Conservation (phyloP, 768 basidiomycete species). For the Dendrothele bispora region DNA sequence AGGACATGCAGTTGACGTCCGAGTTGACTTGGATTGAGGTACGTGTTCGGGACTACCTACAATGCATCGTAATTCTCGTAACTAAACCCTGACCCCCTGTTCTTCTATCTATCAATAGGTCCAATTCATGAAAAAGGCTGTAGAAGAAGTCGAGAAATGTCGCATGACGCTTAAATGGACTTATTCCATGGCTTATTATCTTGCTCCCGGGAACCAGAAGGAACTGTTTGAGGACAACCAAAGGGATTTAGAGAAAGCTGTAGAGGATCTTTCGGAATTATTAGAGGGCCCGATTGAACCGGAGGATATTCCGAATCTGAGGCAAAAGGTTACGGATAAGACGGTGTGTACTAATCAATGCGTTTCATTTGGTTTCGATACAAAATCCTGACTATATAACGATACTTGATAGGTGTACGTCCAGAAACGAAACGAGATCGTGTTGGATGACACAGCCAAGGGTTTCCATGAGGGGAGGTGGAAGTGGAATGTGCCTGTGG, state of each 20-base stretch:
- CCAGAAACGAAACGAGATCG: conserved; percentile 94
- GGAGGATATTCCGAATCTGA: conserved; percentile 74
- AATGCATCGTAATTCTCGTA: background rate
- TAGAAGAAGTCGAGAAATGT: conserved; percentile 87
- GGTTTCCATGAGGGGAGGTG: conserved; percentile 87
- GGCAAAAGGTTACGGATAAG: conserved; percentile 96
- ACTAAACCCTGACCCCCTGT: background rate
- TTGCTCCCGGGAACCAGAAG: conserved; percentile 88
- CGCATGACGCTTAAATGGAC: conserved; percentile 99
- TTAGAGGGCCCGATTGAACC: conserved; percentile 90
- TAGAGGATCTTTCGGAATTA: conserved; percentile 92
- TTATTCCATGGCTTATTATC: conserved; percentile 98
- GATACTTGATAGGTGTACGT: conserved; percentile 69
- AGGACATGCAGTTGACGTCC: conserved; percentile 95
- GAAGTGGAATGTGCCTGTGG: conserved; percentile 75
- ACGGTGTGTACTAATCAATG: conserved; percentile 65
- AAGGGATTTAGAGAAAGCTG: conserved; percentile 90
- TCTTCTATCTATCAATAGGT: conserved; percentile 25
- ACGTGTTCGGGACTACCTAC: too few species aligned
- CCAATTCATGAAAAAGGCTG: conserved; percentile 98
- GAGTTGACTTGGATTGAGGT: conserved; percentile 97
- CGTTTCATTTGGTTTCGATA: too few species aligned
- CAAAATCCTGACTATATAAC: too few species aligned
- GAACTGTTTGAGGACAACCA: conserved; percentile 98
- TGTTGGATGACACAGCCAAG: conserved; percentile 90